These are phyloP conservation scores for Fraxinus ornus DNA, from an alignment of 305 asterid species.

Conservation along the genomic window DNA sequence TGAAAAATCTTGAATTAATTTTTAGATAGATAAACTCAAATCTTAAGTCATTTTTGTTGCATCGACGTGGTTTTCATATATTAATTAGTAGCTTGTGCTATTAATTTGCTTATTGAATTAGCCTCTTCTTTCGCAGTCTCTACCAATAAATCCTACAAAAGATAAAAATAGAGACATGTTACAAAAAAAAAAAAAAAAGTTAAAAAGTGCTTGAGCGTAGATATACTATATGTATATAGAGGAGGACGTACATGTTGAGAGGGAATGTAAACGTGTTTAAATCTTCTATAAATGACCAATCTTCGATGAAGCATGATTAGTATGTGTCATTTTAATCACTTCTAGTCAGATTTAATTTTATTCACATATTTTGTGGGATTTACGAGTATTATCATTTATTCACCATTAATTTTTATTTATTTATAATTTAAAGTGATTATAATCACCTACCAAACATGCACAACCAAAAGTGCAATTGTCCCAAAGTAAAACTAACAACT, in stretches of 20 bases:
- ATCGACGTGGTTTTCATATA: not conserved
- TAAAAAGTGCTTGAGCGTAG: not conserved
- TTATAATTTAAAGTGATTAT: too few species aligned
- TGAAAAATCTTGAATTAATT: not conserved
- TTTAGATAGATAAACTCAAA: not conserved
- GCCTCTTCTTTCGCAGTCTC: constrained; percentile 21
- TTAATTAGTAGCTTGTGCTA: constrained; percentile 17
- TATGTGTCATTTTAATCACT: too few species aligned
- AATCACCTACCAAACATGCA: not conserved
- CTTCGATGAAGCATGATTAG: not conserved
- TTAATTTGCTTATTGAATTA: constrained; percentile 7
- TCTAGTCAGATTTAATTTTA: too few species aligned
- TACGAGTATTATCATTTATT: not conserved
- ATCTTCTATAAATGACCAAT: not conserved
- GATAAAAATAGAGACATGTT: not conserved
- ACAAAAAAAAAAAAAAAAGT: not conserved
- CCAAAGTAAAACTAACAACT: not conserved
- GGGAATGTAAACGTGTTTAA: too few species aligned
- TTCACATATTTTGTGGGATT: not conserved
- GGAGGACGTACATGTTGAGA: too few species aligned
- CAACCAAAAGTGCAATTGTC: not conserved
- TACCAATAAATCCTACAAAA: constrained; percentile 16
- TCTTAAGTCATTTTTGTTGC: too few species aligned
- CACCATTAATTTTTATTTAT: too few species aligned
- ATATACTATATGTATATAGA: too few species aligned